Percentiles rank a stretch among this genome's conserved stretches.
Evolutionary conservation across 257 asterid genomes (phyloP).

Genomic region (Plantago major): DNA sequence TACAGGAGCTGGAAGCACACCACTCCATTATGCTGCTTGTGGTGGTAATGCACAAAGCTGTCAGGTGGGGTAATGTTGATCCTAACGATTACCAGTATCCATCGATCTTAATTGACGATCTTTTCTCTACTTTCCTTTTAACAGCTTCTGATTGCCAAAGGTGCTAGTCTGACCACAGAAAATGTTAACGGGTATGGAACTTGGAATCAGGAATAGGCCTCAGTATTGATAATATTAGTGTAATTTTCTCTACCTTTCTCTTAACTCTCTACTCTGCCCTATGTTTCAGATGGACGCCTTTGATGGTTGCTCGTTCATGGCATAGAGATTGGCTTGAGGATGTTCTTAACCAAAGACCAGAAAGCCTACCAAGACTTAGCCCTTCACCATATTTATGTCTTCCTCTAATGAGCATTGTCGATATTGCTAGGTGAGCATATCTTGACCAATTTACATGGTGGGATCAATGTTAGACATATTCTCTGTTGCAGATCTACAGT

Average conservation of each 20-base stretch:
- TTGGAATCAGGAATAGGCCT: not conserved
- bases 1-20: conserved; percentile 86
- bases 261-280: conserved; percentile 13
- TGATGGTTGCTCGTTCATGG: conserved; percentile 92
- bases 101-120: conserved; percentile 1
- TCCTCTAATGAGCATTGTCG: conserved; percentile 77
- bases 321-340: conserved; percentile 74
- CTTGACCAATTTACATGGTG: not conserved
- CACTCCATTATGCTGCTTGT: conserved; percentile 92
- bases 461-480: not conserved
- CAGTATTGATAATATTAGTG: not conserved
- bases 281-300: conserved; percentile 62
- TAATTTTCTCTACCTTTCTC: not conserved
- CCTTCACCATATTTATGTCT: conserved; percentile 70
- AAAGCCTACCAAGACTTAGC: conserved; percentile 35
- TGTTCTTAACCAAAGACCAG: conserved; percentile 46
- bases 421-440: conserved; percentile 65
- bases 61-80: conserved; percentile 45
- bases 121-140: conserved; percentile 11
- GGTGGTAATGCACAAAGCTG: conserved; percentile 91
- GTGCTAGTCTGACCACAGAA: conserved; percentile 61
- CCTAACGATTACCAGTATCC: conserved; percentile 1
- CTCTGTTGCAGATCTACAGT: not conserved
- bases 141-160: conserved; percentile 74
- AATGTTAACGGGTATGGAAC: conserved; percentile 65